phyloP scores from a whole-genome alignment of 345 rosid species.

The Acer saccharum region DNA sequence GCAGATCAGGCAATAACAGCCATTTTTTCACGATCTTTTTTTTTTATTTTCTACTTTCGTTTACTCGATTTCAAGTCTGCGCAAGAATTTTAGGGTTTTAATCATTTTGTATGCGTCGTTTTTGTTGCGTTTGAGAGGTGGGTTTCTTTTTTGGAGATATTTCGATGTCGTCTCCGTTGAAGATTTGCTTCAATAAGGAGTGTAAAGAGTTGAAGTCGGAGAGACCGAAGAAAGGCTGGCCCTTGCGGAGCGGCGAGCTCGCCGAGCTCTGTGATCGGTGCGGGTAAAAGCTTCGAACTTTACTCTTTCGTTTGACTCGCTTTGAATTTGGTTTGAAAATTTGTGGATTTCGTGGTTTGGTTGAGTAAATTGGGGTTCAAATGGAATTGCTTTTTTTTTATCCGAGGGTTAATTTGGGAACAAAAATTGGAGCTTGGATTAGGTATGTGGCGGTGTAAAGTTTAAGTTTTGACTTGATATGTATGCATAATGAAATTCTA shows the following conservation, averaged over 20 bases:
- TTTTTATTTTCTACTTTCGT: not conserved
- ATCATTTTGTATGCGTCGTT: not conserved
- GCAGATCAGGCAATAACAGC: constrained; percentile 4
- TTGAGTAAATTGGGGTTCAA: not conserved
- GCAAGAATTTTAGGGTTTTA: constrained; percentile 8
- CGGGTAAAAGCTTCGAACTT: constrained; percentile 55
- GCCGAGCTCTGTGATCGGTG: constrained; percentile 97
- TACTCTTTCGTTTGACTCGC: constrained; percentile 3
- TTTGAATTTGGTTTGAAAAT: constrained; percentile 18
- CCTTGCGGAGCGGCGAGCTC: constrained; percentile 72
- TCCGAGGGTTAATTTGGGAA: constrained; percentile 8
- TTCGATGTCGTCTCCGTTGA: constrained; percentile 39
- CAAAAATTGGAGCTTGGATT: constrained; percentile 11
- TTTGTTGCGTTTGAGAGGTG: not conserved
- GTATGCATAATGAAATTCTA: not conserved
- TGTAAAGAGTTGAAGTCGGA: constrained; percentile 65
- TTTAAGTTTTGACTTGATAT: constrained; percentile 2
- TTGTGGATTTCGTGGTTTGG: constrained; percentile 8
- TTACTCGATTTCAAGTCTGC: not conserved
- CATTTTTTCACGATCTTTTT: not conserved
- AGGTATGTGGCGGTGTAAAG: constrained; percentile 1
- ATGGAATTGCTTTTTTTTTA: constrained; percentile 7
- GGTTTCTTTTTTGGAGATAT: not conserved
- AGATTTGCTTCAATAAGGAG: constrained; percentile 74
- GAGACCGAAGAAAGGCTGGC: constrained; percentile 76